Percentiles rank a stretch among this genome's conserved stretches.
Evolutionary conservation across 208 protist species (phyloP).

Genomic region (Acanthamoeba lenticulata): DNA sequence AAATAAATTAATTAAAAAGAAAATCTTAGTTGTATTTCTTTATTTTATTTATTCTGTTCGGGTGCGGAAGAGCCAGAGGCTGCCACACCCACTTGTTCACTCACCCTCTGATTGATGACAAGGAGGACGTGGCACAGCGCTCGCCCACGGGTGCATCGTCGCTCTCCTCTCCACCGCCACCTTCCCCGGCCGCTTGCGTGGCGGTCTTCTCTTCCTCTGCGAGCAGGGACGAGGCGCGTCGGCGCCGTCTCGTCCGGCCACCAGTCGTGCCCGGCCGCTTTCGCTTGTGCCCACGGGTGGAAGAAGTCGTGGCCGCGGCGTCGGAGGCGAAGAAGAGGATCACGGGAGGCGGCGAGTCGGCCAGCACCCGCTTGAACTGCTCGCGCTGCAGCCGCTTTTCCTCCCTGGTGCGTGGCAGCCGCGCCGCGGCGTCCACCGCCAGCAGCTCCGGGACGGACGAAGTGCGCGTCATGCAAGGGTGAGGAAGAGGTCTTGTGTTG

Average conservation of each 20-base stretch:
- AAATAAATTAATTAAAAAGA: too few relatives aligned
- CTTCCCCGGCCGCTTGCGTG: neutral
- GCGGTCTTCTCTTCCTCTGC: neutral
- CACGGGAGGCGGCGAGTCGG: neutral
- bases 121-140: neutral
- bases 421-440: too few relatives aligned
- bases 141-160: neutral
- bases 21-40: too few relatives aligned
- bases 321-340: neutral
- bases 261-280: neutral
- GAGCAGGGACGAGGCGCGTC: neutral
- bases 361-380: neutral
- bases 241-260: neutral
- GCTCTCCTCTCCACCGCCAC: neutral
- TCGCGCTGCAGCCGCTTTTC: neutral
- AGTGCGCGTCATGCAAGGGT: neutral
- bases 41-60: too few relatives aligned
- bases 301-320: neutral
- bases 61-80: too few relatives aligned
- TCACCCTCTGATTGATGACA: neutral
- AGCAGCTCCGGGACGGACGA: neutral
- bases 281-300: neutral
- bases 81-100: neutral
- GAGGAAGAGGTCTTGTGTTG: too few relatives aligned
- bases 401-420: neutral